Evolutionary conservation across 2,329 filamentous ascomycete genomes (phyloP).

Genomic region (Cladosporium oxysporum): DNA sequence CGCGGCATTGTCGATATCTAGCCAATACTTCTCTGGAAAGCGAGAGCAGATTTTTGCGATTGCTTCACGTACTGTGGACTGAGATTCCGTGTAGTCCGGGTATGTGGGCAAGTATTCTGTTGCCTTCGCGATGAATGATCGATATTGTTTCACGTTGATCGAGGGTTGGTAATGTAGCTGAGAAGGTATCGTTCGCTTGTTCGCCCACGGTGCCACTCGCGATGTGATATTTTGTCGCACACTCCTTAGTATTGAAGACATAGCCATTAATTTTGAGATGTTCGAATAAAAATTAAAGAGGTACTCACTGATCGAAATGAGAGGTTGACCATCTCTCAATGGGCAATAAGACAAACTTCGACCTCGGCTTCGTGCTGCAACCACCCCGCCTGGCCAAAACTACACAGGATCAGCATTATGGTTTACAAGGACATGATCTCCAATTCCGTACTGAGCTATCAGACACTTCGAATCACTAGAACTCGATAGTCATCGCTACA

Average conservation of each 20-base stretch:
- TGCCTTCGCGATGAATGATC: slow-evolving; percentile 23
- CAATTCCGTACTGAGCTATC: neutral
- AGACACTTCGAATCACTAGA: neutral
- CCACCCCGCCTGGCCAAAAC: slow-evolving; percentile 4
- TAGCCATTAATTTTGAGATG: neutral
- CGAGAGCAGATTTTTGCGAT: slow-evolving; percentile 47
- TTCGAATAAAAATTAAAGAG: too few species aligned
- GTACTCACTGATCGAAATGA: neutral
- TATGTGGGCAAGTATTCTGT: slow-evolving; percentile 35
- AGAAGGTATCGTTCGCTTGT: neutral
- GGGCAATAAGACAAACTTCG: neutral
- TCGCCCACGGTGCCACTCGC: neutral
- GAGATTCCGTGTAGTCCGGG: slow-evolving; percentile 44
- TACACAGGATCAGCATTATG: neutral
- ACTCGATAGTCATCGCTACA: neutral
- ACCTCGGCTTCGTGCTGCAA: slow-evolving; percentile 5
- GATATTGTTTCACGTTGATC: neutral
- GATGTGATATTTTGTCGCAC: neutral
- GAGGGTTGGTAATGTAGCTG: neutral
- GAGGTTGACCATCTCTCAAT: neutral
- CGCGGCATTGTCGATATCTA: slow-evolving; percentile 40
- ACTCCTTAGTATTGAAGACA: neutral
- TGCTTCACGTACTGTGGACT: slow-evolving; percentile 46
- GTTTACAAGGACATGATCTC: neutral
- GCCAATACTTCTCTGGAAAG: slow-evolving; percentile 48